Evolutionary conservation across 192 early-diverging fungal genomes (phyloP).

Genomic region (Gonapodya prolifera): DNA sequence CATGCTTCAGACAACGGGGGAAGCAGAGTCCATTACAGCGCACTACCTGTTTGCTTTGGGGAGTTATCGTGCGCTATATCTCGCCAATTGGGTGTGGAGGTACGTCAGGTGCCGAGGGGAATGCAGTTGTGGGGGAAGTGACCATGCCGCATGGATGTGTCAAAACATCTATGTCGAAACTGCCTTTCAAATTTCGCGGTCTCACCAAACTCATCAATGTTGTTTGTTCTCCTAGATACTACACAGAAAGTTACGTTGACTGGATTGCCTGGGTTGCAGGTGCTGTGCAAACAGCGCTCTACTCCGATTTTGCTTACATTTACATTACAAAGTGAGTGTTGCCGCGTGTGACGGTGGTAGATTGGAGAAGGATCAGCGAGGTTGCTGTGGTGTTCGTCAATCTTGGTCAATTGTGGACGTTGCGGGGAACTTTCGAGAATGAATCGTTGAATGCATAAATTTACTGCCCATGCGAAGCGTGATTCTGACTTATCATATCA

Average conservation of each 20-base stretch:
- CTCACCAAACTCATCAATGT: not conserved
- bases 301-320: constrained; percentile 96
- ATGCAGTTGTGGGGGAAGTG: too few relatives aligned
- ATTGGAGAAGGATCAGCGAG: too few relatives aligned
- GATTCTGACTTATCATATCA: too few relatives aligned
- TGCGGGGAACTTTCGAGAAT: too few relatives aligned
- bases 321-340: constrained; percentile 72
- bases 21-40: constrained; percentile 98
- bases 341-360: too few relatives aligned
- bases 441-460: too few relatives aligned
- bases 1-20: constrained; percentile 91
- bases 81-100: constrained; percentile 94
- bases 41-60: constrained; percentile 98
- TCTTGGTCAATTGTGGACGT: too few relatives aligned
- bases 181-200: not conserved
- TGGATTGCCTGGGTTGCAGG: constrained; percentile 83
- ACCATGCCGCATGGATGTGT: too few relatives aligned
- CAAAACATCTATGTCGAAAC: too few relatives aligned
- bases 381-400: too few relatives aligned
- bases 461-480: too few relatives aligned
- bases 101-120: too few relatives aligned
- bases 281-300: constrained; percentile 84
- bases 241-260: constrained; percentile 42
- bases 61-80: constrained; percentile 74
- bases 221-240: not conserved